Base-by-base conservation (phyloP, 345 rosid genomes). In the Lepidium aucheri region DNA sequence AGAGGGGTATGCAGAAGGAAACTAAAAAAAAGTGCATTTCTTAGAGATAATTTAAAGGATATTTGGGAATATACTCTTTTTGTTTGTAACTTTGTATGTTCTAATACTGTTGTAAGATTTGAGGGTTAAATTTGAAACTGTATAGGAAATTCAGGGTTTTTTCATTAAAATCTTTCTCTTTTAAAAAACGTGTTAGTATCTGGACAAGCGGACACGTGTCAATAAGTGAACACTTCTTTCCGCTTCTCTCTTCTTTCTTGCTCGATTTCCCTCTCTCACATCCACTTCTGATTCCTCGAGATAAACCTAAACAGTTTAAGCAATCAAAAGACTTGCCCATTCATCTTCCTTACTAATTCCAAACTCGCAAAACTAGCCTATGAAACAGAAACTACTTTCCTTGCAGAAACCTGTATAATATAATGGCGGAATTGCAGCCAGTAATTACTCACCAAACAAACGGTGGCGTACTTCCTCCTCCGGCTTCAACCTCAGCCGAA, bases 361-460 rank as follows among this genome's bases (percentile, higher is more conserved):
- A 44, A 45, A n/a, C 26, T 51, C 47, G 20, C 41, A 57, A 11
- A 62, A 62, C 17, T 8, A 4, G 1, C 38, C 26, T 10, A 0
- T 5, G 45, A 53, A 16, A 7, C 38, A 28, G 13, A 36, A 11
- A 32, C 16, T 7, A 35, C 11, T 28, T 41, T 13, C 41, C 5
- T 52, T 20, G 20, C 6, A 57, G 45, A 17, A 53, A 28, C 6
- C 26, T 67, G 52, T 3, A 43, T 7, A 14, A 13, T 26, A 26
- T 22, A 9, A 87, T 87, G 95, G 92, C 80, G 39, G 95, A 87
- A 45, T 57, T 78, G 53, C 85, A 72, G 53, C 80, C 72, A 30
- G 54, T 83, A 22, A 85, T 80, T 62, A 71, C 43, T 44, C 86
- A 62, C 49, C 86, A 61, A 53, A 44, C 73, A 5, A 84, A 90